Evolutionary conservation across 306 rosid species (phyloP), one percentile per base, ranked within the genome.

Genomic region (Lablab purpureus): DNA sequence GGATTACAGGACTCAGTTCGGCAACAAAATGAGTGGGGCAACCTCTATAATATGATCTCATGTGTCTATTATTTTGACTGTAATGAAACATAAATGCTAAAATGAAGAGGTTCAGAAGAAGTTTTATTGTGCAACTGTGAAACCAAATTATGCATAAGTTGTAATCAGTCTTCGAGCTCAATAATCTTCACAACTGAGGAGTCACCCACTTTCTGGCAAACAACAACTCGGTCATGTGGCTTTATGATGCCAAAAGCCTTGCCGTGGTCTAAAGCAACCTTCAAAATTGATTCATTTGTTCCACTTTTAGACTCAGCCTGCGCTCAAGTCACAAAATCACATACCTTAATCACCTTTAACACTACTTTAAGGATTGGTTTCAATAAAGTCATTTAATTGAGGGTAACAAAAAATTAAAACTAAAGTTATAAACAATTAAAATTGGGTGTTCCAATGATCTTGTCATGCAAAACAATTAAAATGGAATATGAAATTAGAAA

Each of bases 141-240:
- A 11, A 11, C 11, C 47, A 11, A 43, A 43, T 30, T 25, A 83
- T 28, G 36, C 6, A 9, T 5, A 41, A 51, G 27, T 58, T 79
- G 21, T 30, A 27, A 28, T 73, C 82, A 94, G 75, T 92, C 97
- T 86, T 89, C 91, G 22, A 92, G 98, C 92, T 94, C 98, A 56
- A 94, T 89, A 43, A 94, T 94, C 93, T 94, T 94, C 73, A 94
- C 97, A 66, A 94, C 89, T 27, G 97, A 89, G 9, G 97, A 78
- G 83, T 94, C 98, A 14, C 94, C 97, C 21, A 94, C 93, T 84
- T 94, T 94, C 89, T 94, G 97, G 85, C 97, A 94, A 45, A 94
- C 86, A 58, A 94, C 98, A 45, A 94, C 91, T 23, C 98, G 90
- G 65, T 94, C 98, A 47, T 90, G 98, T 5, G 97, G 84, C 82